Percentiles rank a stretch among this genome's conserved stretches.
These are phyloP conservation scores for Pulveroboletus frians DNA, from an alignment of 768 basidiomycete species.

Conservation along the genomic window DNA sequence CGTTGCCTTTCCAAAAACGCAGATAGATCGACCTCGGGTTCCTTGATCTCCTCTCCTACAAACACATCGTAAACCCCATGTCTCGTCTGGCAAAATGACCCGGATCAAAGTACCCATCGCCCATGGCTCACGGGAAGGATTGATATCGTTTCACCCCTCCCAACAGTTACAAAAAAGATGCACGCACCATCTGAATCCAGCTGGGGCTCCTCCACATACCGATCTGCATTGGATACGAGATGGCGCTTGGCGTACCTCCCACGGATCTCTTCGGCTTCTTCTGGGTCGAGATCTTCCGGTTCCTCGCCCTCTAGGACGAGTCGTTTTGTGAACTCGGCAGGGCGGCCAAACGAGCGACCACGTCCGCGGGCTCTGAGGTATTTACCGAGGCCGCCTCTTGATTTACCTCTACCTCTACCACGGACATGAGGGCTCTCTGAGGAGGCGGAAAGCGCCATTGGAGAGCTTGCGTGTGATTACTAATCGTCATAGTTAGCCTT, in stretches of 20 bases:
- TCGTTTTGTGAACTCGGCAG: conserved; percentile 60
- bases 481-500: too few relatives aligned
- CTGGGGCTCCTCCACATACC: conserved; percentile 67
- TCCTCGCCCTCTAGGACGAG: conserved; percentile 58
- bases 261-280: conserved; percentile 44
- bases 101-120: neutral
- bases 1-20: conserved; percentile 61
- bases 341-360: conserved; percentile 54
- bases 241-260: conserved; percentile 53
- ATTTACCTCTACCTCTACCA: conserved; percentile 48
- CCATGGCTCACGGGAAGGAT: too few relatives aligned
- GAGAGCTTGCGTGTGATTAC: too few relatives aligned
- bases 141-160: too few relatives aligned
- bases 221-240: conserved; percentile 66
- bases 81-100: neutral
- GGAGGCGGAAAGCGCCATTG: conserved; percentile 9
- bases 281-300: conserved; percentile 33
- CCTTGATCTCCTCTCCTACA: conserved; percentile 58
- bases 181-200: conserved; percentile 62
- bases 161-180: neutral
- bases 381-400: conserved; percentile 68
- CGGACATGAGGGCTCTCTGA: conserved; percentile 28
- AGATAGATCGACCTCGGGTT: conserved; percentile 71
- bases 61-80: neutral
- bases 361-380: conserved; percentile 68